Evolutionary conservation across 495 filamentous ascomycete species (phyloP).

Genomic region (Penicillium egyptiacum): DNA sequence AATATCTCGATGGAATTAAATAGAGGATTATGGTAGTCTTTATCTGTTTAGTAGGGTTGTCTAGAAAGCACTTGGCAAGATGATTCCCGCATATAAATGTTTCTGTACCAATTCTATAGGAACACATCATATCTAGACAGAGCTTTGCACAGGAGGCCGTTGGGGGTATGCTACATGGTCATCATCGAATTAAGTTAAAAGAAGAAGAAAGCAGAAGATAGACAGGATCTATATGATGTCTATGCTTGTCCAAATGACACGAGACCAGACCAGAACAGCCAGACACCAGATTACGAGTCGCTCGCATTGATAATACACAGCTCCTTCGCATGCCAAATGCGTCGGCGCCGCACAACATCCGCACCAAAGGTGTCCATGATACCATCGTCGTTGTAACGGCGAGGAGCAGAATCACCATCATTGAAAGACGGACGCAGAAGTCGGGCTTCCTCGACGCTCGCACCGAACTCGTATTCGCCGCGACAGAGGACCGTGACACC

Average conservation of each 20-base stretch:
- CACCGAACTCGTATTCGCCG: constrained; percentile 81
- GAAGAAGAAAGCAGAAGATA: neutral
- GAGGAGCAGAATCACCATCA: constrained; percentile 22
- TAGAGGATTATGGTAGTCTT: too few species aligned
- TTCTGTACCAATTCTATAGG: too few species aligned
- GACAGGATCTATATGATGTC: neutral
- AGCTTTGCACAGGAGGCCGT: constrained; percentile 5
- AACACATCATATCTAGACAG: neutral
- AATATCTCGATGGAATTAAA: neutral
- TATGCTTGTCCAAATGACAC: neutral
- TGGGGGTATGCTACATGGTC: constrained; percentile 12
- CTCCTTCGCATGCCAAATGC: constrained; percentile 71
- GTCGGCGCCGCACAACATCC: constrained; percentile 61
- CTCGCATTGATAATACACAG: constrained; percentile 60
- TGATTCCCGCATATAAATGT: too few species aligned
- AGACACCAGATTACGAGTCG: neutral
- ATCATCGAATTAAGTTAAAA: constrained; percentile 9
- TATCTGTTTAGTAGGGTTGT: too few species aligned
- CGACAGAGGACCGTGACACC: constrained; percentile 71
- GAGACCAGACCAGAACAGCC: neutral
- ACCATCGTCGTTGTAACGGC: constrained; percentile 39
- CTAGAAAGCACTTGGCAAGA: too few species aligned
- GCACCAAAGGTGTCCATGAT: constrained; percentile 54
- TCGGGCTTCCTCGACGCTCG: constrained; percentile 75
- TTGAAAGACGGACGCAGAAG: constrained; percentile 29